Base-by-base conservation (phyloP, 2,329 filamentous ascomycete genomes). In the Aspergillus japonicus region DNA sequence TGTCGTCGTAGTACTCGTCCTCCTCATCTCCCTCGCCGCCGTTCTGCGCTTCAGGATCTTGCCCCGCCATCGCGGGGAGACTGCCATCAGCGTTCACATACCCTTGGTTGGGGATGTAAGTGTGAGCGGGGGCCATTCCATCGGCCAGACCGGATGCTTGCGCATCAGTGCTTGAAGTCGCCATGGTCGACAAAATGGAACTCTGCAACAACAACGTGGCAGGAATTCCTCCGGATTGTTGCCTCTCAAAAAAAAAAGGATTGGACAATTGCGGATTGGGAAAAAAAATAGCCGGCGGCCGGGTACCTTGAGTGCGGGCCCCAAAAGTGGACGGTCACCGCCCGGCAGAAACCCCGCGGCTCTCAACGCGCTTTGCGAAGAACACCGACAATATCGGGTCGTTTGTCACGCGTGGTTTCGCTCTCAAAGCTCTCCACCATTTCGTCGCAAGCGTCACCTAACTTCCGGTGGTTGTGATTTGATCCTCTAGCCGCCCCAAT, bases 1-100 rank as follows among this genome's bases (percentile, higher is more conserved):
- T 82, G 62, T 84, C 82, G 57, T 90, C 84, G 61, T 87, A 85
- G 59, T 87, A 85, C 48, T 87, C 81, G 10, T 88, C 86, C 35
- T 86, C 81, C 35, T 83, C 80, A 47, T 83, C 75, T 4, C 81
- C 78, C 35, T 80, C 77, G 48, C 81, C 78, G 48, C 80, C 76
- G 16, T 80, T 72, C 52, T 68, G 65, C 16, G 71, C 68, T 53
- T 64, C 66, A 53, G 69, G 61, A 59, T 73, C 69, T 61, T 72
- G 71, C 68, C 68, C 69, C 68, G 71, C 73, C 57, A 65, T 63
- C 31, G 67, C 64, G 65, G 66, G 69, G 73, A 71, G 68, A 52
- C 74, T 69, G 59, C 63, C 66, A 49, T 76, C 72, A 53, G 73
- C 64, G 58, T 75, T 76, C 58, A 75, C 68, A 67, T 83, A 82